phyloP scores from a whole-genome alignment of 177 flowering plant genomes.

The Tripterygium wilfordii region DNA sequence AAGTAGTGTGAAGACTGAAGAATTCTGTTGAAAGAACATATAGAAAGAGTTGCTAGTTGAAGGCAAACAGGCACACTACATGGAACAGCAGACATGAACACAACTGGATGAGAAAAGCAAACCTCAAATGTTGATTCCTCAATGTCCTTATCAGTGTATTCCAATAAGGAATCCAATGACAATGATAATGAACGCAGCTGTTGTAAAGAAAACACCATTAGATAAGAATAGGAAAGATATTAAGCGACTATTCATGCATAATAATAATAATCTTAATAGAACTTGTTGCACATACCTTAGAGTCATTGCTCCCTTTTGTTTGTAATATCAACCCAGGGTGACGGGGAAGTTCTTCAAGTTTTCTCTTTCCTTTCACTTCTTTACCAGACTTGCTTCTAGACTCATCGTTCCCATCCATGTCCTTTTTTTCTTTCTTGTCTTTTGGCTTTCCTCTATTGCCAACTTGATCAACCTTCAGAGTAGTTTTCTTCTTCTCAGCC shows the following conservation, averaged over 20 bases:
- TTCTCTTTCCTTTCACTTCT: constrained; percentile 56
- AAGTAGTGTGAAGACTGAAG: too few species aligned
- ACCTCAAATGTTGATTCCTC: constrained; percentile 98
- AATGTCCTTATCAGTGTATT: constrained; percentile 75
- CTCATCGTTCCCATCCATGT: constrained; percentile 42
- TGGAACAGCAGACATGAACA: too few species aligned
- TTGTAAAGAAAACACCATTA: constrained; percentile 14
- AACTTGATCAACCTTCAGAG: constrained; percentile 26
- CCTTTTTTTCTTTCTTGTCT: constrained; percentile 47
- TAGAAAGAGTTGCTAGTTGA: too few species aligned
- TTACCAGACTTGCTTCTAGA: constrained; percentile 36
- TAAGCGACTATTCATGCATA: too few species aligned
- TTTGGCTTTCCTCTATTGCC: constrained; percentile 25
- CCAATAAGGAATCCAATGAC: constrained; percentile 88
- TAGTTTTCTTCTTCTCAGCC: constrained; percentile 24
- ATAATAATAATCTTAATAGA: too few species aligned
- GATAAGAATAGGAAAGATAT: too few species aligned
- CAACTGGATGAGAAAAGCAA: too few species aligned
- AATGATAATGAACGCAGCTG: constrained; percentile 82
- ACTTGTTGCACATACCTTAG: constrained; percentile 61
- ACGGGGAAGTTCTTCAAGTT: constrained; percentile 68
- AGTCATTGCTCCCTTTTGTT: constrained; percentile 57
- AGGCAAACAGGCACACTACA: too few species aligned
- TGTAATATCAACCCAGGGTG: constrained; percentile 75
- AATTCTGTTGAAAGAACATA: too few species aligned